These are phyloP conservation scores for Penicillium sp. DNA, from an alignment of 2,329 filamentous ascomycete species.

Conservation along the genomic window DNA sequence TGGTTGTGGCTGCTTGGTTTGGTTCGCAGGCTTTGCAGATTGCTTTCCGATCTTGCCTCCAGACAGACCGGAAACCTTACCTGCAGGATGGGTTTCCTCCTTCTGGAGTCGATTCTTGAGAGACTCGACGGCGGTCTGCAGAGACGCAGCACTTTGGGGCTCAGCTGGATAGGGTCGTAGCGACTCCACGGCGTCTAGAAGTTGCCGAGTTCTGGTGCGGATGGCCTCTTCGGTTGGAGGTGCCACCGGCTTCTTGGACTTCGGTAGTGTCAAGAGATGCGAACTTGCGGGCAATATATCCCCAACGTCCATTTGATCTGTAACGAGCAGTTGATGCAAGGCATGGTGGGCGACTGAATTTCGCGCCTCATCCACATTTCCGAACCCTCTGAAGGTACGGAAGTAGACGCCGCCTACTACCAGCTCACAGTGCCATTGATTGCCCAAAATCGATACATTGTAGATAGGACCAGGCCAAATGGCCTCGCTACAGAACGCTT, in stretches of 20 bases:
- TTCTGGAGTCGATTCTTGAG: neutral
- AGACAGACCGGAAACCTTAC: neutral
- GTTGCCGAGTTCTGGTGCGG: neutral
- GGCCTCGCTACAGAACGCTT: conserved; percentile 30
- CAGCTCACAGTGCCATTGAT: conserved; percentile 33
- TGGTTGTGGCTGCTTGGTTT: no score
- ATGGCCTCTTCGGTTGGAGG: neutral
- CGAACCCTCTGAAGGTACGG: conserved; percentile 27
- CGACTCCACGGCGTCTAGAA: neutral
- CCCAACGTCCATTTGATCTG: conserved; percentile 4
- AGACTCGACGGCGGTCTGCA: neutral
- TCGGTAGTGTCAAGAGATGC: neutral
- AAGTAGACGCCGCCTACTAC: conserved; percentile 21
- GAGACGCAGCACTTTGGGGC: neutral
- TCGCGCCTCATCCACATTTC: conserved; percentile 29
- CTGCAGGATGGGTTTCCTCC: neutral
- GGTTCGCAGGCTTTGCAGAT: neutral
- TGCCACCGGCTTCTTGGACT: conserved; percentile 4
- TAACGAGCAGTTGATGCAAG: conserved; percentile 30
- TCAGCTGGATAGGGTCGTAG: neutral
- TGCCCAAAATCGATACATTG: neutral
- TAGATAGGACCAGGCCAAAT: neutral
- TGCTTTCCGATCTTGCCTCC: neutral
- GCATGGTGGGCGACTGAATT: conserved; percentile 36
- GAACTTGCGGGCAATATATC: neutral